Percentiles rank a stretch among this genome's conserved stretches.
Conservation (phyloP, 1,284 basidiomycete genomes). For the Ceratobasidium sp. region DNA sequence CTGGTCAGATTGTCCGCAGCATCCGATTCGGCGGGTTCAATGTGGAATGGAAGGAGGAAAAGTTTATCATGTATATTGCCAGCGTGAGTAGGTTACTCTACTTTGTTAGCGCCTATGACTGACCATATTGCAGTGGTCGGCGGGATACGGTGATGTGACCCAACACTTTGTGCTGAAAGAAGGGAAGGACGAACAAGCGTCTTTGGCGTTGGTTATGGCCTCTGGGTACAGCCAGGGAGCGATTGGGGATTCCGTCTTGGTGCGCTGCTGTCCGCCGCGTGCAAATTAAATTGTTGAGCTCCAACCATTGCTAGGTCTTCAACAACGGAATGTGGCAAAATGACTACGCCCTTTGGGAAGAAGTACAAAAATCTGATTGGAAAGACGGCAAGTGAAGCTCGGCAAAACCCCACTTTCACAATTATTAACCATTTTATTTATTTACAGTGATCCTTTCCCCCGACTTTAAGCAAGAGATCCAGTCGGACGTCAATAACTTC, state of each 20-base stretch:
- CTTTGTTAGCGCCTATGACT: not conserved
- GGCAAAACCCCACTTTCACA: not conserved
- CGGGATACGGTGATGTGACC: slow-evolving; percentile 51
- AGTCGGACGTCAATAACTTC: slow-evolving; percentile 78
- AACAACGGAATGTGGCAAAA: slow-evolving; percentile 62
- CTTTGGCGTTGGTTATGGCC: slow-evolving; percentile 61
- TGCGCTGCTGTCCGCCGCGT: not conserved
- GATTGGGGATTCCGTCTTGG: slow-evolving; percentile 25
- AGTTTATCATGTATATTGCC: slow-evolving; percentile 59
- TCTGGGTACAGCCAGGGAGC: slow-evolving; percentile 47
- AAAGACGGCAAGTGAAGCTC: slow-evolving; percentile 54
- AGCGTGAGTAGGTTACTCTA: slow-evolving; percentile 51
- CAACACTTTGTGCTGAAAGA: slow-evolving; percentile 66
- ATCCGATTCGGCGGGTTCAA: slow-evolving; percentile 64
- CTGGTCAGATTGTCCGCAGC: slow-evolving; percentile 62
- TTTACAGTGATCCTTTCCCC: slow-evolving; percentile 69
- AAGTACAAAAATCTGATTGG: slow-evolving; percentile 76
- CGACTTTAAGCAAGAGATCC: slow-evolving; percentile 63
- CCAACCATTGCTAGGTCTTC: slow-evolving; percentile 13
- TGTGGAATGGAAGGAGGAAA: slow-evolving; percentile 62
- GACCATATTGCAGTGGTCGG: slow-evolving; percentile 56
- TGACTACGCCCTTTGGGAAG: slow-evolving; percentile 65
- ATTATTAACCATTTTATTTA: slow-evolving; percentile 48
- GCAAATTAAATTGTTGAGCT: not conserved
- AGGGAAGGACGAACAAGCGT: slow-evolving; percentile 61